Evolutionary conservation across 75 land plant genomes (phyloP), one percentile per base, ranked within the genome.

Genomic region (Pinus tabuliformis): DNA sequence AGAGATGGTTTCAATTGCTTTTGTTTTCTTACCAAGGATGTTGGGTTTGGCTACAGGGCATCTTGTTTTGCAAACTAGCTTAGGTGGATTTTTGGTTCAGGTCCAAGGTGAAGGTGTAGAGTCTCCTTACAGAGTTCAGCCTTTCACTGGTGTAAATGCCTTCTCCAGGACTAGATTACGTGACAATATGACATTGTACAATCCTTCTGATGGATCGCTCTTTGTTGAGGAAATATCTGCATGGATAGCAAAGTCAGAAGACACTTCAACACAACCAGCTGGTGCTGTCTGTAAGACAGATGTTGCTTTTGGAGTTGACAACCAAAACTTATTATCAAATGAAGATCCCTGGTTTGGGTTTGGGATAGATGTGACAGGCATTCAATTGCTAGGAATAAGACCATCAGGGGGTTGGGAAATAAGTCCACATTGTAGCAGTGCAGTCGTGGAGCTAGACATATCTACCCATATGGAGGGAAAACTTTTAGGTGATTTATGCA

Each of bases 31-130:
- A 39, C 98, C 96, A 28, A 81, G 77, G 77, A 60, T 21, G 76
- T 54, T 91, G 70, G 98, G 96, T 60, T 20, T 76, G 37, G 86
- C 87, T 11, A 82, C 83, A 22, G 86, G 89, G 20, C 80, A 89
- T 21, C 33, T 95, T 22, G 65, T 89, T 71, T 76, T 95, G 75
- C 91, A 95, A 73, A 95, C 93, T 75, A 91, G 80, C 66, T 66
- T 61, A 60, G 96, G 96, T 45, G 96, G 92, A 65, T 93, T 93
- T 59, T 52, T 91, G 57, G 75, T 95, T 45, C 87, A 79, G 33
- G 87, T 87, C 18, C 84, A 77, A 74, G 98, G 98, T 2, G 72
- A 74, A 73, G 93, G 84, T 59, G 68, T 89, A 58, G 85, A 80
- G 37, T 89, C 95, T 28, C 91, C 90, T 24, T 93, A 83, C 80